Evolutionary conservation across 2,329 filamentous ascomycete species (phyloP), one percentile per base, ranked within the genome.

Genomic region (Fonsecaea nubica): DNA sequence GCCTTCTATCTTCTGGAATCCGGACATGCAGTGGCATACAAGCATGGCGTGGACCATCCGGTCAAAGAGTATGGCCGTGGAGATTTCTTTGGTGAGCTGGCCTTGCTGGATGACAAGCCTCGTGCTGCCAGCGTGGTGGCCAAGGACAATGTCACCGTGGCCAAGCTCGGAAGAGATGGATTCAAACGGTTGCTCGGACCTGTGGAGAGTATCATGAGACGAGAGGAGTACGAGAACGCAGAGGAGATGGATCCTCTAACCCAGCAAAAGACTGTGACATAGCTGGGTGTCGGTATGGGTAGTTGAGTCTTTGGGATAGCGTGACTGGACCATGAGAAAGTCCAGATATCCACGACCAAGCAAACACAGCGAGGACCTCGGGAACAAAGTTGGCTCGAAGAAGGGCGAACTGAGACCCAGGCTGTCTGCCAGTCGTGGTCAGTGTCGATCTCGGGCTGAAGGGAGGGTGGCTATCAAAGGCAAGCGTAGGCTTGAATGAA

Each of bases 1-100:
- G 90, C 92, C 1, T 98, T 99, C 80, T 99, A 91, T 80, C 87
- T 98, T 53, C 84, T 98, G 56, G 95, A 97, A 79, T 87, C 86
- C 35, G 95, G 95, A 48, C 89, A 94, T 76, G 94, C 93, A 8
- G 90, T 93, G 72, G 94, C 92, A 1, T 92, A 88, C 83, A 97
- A 94, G 81, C 84, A 87, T n/a, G 92, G 89, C 45, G 81, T 84
- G 18, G 84, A 88, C 25, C 83, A 87, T 66, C 84, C 90, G 2
- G 90, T 98, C 70, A 92, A 92, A 76, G 84, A 87, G 62, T 98
- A 98, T 79, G 85, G 84, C 70, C 95, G 96, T 80, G 95, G 95
- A 35, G 95, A 97, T 76, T 99, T 95, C 83, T 99, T 99, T 80
- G 95, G 95, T 69, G 95, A 99, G 80, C 84, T 99, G 68, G 95